phyloP scores from a whole-genome alignment of 805 yeast species.

The Monosporozyma aquatica region DNA sequence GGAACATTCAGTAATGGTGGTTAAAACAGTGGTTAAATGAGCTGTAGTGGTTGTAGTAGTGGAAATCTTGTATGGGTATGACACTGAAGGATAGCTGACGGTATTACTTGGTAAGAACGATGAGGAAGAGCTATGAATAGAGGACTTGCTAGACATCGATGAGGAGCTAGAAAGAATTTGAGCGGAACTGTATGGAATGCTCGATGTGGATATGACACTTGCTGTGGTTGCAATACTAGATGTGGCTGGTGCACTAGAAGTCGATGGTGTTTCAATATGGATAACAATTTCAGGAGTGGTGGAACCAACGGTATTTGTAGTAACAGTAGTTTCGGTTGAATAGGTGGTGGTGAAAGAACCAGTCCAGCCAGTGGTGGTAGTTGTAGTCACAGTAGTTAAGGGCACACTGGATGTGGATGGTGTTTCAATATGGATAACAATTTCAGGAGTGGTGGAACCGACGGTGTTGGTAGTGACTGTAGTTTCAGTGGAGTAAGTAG shows the following conservation, averaged over 20 bases:
- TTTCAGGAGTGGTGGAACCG: slow-evolving; percentile 4
- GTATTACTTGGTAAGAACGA: not conserved
- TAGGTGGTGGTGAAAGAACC: slow-evolving; percentile 11
- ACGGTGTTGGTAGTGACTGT: slow-evolving; percentile 1
- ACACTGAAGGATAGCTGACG: not conserved
- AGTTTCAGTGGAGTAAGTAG: slow-evolving; percentile 4
- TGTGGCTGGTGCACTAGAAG: not conserved
- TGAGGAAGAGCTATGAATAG: not conserved
- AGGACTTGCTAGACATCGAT: not conserved
- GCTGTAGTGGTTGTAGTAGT: slow-evolving; percentile 1
- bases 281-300: slow-evolving; percentile 11
- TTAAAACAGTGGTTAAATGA: not conserved
- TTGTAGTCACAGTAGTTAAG: not conserved
- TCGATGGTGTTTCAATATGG: slow-evolving; percentile 12
- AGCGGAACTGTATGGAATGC: slow-evolving; percentile 2
- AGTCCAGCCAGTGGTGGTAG: slow-evolving; percentile 8
- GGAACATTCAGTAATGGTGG: slow-evolving; percentile 1
- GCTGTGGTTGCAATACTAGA: not conserved
- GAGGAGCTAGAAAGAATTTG: not conserved
- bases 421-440: slow-evolving; percentile 1
- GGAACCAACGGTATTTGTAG: slow-evolving; percentile 1
- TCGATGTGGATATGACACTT: not conserved
- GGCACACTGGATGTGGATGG: slow-evolving; percentile 5
- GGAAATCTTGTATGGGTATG: not conserved
- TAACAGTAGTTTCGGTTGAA: slow-evolving; percentile 7